Base-by-base conservation (phyloP, 306 rosid species). In the Glycine soja region DNA sequence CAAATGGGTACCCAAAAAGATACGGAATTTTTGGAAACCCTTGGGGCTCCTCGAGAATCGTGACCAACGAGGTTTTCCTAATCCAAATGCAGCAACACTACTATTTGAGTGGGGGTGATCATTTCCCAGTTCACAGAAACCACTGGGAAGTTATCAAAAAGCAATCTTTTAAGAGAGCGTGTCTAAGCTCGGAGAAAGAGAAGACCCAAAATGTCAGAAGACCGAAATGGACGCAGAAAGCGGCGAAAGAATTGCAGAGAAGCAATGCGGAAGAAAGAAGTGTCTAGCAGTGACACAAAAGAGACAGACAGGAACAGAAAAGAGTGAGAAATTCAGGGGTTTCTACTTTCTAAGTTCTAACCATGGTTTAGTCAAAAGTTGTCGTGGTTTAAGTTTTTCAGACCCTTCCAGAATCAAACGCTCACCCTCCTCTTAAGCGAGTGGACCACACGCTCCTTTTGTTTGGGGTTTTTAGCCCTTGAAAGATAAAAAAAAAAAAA, bases 231-330 rank as follows among this genome's bases (percentile, higher is more conserved):
- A 87, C 91, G 92, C 52, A 63, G 90, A 89, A 82, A 88, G 85
- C 88, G 94, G 97, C 85, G 91, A 85, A 89, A 86, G 86, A 76
- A 69, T 82, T 81, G 91, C 85, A 66, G 86, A 84, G 43, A 62
- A 80, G 74, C 86, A 75, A 80, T 57, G 87, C 85, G 36, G 48
- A 13, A 57, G 77, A 77, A 61, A 61, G 47, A 59, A 9, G 36
- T 42, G 54, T 43, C 73, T 48, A 38, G 66, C 76, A 68, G 72
- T 36, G 73, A 83, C 80, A 53, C 70, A 42, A 59, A 50, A 30
- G 47, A 14, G 79, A 66, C 71, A 65, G 51, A 65, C 63, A 54
- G 81, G 32, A 54, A 71, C 66, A 66, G 72, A 74, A 42, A 42
- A 80, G 71, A 74, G 81, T 40, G 75, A 62, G 63, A 57, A 3